Conservation (phyloP, 169 alveolate species). For the Perkinsus marinus region DNA sequence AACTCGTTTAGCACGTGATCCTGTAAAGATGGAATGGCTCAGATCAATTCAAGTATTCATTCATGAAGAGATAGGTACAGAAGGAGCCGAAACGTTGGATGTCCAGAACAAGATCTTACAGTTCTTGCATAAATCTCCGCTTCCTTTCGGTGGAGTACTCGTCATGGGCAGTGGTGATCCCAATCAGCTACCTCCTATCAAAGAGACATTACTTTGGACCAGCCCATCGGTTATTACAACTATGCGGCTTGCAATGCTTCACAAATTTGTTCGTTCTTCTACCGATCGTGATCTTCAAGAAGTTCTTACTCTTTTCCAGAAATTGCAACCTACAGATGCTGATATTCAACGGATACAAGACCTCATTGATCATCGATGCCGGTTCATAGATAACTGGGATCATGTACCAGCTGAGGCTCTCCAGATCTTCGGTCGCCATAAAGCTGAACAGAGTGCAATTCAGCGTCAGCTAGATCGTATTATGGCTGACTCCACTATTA, state of each 20-base stretch:
- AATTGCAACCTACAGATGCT: background rate
- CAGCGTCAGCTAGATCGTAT: background rate
- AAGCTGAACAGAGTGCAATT: background rate
- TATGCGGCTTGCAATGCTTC: background rate
- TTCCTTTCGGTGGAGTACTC: too few relatives aligned
- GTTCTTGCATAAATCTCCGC: too few relatives aligned
- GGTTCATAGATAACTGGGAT: background rate
- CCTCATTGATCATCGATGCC: background rate
- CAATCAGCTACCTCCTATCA: background rate
- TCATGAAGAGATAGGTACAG: too few relatives aligned
- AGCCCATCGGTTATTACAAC: background rate
- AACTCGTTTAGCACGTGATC: too few relatives aligned
- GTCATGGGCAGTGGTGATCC: background rate
- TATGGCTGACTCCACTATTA: background rate
- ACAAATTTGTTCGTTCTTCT: background rate
- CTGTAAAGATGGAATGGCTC: too few relatives aligned
- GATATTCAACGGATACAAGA: background rate
- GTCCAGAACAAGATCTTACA: too few relatives aligned
- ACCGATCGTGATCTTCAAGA: background rate
- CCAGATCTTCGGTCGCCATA: background rate
- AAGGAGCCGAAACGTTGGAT: too few relatives aligned
- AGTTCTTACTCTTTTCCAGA: background rate
- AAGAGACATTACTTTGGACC: background rate
- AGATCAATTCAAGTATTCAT: too few relatives aligned
- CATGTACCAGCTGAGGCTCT: background rate